Conservation (phyloP, 441 rosid species). For the Melastoma candidum region DNA sequence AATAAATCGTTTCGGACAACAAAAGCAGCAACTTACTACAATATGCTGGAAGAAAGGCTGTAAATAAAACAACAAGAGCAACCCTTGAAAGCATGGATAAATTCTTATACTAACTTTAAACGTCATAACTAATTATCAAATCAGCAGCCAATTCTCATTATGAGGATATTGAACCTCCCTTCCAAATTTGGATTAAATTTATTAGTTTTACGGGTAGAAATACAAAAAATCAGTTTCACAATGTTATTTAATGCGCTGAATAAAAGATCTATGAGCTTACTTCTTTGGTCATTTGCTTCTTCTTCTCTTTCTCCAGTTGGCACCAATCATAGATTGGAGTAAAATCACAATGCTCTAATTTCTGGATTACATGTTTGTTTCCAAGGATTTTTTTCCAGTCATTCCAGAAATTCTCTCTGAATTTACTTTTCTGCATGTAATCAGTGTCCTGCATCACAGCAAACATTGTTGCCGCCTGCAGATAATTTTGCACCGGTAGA, state of each 20-base stretch:
- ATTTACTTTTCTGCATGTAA: slow-evolving; percentile 63
- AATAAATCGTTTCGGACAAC: neutral
- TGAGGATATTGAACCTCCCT: too few species aligned
- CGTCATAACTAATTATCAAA: too few species aligned
- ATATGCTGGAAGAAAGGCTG: too few species aligned
- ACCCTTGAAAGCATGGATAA: too few species aligned
- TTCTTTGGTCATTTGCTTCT: slow-evolving; percentile 90
- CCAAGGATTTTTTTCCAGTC: slow-evolving; percentile 93
- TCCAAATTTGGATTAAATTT: too few species aligned
- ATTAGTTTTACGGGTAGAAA: too few species aligned
- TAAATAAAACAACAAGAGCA: too few species aligned
- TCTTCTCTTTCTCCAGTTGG: slow-evolving; percentile 82
- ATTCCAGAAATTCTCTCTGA: slow-evolving; percentile 89
- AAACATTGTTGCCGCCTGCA: slow-evolving; percentile 99
- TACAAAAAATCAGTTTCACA: too few species aligned
- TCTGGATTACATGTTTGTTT: slow-evolving; percentile 70
- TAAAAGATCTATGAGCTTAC: slow-evolving; percentile 32
- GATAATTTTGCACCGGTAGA: slow-evolving; percentile 4
- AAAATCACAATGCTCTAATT: slow-evolving; percentile 74
- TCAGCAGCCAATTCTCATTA: too few species aligned
- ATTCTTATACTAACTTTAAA: too few species aligned
- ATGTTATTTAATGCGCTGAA: slow-evolving; percentile 1
- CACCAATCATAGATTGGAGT: slow-evolving; percentile 86
- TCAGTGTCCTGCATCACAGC: slow-evolving; percentile 98
- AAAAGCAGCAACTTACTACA: too few species aligned